Percentiles rank a stretch among this genome's conserved stretches.
Conservation (phyloP, 768 basidiomycete genomes). For the Lentinula sp. region DNA sequence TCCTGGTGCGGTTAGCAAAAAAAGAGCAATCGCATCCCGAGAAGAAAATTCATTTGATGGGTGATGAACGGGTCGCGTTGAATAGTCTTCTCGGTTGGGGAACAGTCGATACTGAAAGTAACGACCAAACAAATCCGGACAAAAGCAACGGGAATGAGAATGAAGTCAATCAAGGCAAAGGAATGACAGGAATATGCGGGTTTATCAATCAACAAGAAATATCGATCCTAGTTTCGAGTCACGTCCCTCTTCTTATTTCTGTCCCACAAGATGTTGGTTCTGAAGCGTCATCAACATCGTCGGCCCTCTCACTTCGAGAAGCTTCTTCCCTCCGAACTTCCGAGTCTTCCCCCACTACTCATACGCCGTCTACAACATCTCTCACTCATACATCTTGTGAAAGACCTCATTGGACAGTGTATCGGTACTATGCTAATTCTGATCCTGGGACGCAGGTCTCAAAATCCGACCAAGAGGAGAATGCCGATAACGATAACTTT, state of each 20-base stretch:
- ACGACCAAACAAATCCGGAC: slow-evolving; percentile 19
- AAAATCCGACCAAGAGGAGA: neutral
- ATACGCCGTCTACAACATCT: neutral
- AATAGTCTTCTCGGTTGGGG: slow-evolving; percentile 53
- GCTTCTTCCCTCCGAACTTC: slow-evolving; percentile 11
- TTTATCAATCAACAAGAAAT: slow-evolving; percentile 57
- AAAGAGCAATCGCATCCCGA: slow-evolving; percentile 27
- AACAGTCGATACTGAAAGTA: neutral
- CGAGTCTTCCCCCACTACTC: neutral
- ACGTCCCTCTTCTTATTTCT: slow-evolving; percentile 19
- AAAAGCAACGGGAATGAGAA: neutral
- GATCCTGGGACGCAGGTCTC: slow-evolving; percentile 7
- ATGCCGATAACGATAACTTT: neutral
- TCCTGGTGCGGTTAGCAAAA: slow-evolving; percentile 44
- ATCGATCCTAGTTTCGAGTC: slow-evolving; percentile 41
- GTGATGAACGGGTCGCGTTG: slow-evolving; percentile 52
- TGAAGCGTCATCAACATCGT: neutral
- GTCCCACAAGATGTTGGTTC: neutral
- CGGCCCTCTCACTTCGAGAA: neutral
- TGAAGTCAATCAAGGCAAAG: slow-evolving; percentile 20
- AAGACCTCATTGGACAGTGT: slow-evolving; percentile 43
- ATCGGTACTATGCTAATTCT: slow-evolving; percentile 35
- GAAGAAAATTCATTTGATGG: slow-evolving; percentile 26
- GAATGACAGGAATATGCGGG: slow-evolving; percentile 43
- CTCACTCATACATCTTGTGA: slow-evolving; percentile 27